Evolutionary conservation across 2,329 filamentous ascomycete species (phyloP).

Genomic region (Talaromyces rugulosus): DNA sequence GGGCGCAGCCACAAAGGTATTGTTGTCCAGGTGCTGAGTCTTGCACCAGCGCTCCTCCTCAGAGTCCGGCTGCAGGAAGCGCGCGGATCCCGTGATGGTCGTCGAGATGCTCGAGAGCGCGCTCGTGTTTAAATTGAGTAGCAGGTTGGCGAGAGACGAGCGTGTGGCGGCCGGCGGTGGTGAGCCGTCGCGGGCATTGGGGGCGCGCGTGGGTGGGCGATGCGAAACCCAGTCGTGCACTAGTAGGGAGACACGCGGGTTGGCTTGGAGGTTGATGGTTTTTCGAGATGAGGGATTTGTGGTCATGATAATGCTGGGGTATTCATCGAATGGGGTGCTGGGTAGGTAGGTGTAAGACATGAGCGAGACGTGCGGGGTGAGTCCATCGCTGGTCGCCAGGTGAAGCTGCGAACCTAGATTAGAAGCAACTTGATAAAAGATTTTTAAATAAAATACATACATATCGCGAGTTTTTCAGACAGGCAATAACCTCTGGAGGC

Average conservation of each 20-base stretch:
- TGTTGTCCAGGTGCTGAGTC: slow-evolving; percentile 81
- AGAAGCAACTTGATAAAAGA: slow-evolving; percentile 6
- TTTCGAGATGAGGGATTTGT: slow-evolving; percentile 69
- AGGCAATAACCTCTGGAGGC: slow-evolving; percentile 81
- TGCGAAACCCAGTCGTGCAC: slow-evolving; percentile 98
- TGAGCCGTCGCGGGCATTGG: slow-evolving; percentile 53
- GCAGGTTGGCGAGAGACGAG: slow-evolving; percentile 73
- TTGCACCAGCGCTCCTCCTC: slow-evolving; percentile 83
- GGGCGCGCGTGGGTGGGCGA: slow-evolving; percentile 70
- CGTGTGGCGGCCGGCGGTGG: slow-evolving; percentile 59
- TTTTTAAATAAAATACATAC: slow-evolving; percentile 48
- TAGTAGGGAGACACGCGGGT: slow-evolving; percentile 86
- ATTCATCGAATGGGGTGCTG: slow-evolving; percentile 61
- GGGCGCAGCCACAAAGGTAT: slow-evolving; percentile 64
- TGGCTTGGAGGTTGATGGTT: slow-evolving; percentile 73
- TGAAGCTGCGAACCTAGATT: slow-evolving; percentile 63
- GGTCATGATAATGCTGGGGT: slow-evolving; percentile 93
- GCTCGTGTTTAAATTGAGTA: slow-evolving; percentile 87
- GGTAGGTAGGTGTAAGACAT: slow-evolving; percentile 99
- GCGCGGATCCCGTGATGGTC: slow-evolving; percentile 86
- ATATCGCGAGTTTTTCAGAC: slow-evolving; percentile 91
- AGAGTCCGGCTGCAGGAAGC: slow-evolving; percentile 66
- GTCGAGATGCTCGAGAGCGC: slow-evolving; percentile 84
- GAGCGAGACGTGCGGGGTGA: slow-evolving; percentile 84
- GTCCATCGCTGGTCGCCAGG: slow-evolving; percentile 81